Evolutionary conservation across 306 rosid species (phyloP).

Genomic region (Vigna reflexopilosa): DNA sequence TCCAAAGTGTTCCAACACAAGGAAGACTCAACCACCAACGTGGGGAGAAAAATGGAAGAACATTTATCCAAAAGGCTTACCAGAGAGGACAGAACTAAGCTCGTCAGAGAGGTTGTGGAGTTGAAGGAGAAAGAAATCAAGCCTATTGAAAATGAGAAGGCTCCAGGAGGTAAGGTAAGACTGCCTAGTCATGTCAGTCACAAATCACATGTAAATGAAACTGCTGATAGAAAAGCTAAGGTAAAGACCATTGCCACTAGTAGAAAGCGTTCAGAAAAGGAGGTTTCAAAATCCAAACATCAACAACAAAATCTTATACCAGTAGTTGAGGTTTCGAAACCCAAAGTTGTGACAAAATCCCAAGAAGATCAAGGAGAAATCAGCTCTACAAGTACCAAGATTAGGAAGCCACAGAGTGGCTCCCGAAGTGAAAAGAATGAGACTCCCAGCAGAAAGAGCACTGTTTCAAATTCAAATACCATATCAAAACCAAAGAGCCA

Average conservation of each 20-base stretch:
- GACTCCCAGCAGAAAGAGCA: conserved; percentile 44
- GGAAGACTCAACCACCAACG: conserved; percentile 54
- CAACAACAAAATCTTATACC: neutral
- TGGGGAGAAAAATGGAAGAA: conserved; percentile 47
- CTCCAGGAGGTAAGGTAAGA: conserved; percentile 53
- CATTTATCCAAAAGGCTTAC: conserved; percentile 47
- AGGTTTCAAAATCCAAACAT: conserved; percentile 47
- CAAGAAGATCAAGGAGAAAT: conserved; percentile 62
- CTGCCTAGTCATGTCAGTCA: conserved; percentile 45
- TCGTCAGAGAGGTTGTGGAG: conserved; percentile 44
- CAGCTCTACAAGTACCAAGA: conserved; percentile 48
- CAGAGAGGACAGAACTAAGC: conserved; percentile 52
- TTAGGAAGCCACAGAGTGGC: conserved; percentile 58
- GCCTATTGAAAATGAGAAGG: conserved; percentile 56
- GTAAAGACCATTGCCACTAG: conserved; percentile 40
- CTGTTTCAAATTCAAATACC: conserved; percentile 45
- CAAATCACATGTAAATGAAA: conserved; percentile 54
- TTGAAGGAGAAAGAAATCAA: conserved; percentile 54
- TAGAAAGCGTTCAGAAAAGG: conserved; percentile 57
- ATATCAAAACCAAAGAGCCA: conserved; percentile 44
- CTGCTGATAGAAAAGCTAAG: conserved; percentile 54
- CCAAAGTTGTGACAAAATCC: conserved; percentile 54
- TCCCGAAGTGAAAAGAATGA: conserved; percentile 51
- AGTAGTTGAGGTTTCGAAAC: conserved; percentile 43
- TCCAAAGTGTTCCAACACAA: conserved; percentile 44